Conservation (phyloP, 2,329 filamentous ascomycete genomes). For the Periconia sp. region DNA sequence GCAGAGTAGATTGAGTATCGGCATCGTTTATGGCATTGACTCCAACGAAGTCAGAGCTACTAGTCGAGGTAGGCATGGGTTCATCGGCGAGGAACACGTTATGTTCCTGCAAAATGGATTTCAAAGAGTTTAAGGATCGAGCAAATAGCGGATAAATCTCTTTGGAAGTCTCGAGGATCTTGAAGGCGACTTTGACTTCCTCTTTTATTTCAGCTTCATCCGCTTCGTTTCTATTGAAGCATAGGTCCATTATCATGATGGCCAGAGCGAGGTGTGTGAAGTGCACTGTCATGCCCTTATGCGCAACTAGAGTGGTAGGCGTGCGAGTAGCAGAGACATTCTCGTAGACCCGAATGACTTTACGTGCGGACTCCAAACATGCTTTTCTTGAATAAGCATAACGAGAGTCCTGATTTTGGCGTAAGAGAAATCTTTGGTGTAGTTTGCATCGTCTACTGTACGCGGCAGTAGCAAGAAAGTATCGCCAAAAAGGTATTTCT, state of each 20-base stretch:
- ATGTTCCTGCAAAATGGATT: conserved; percentile 1
- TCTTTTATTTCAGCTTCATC: conserved; percentile 2
- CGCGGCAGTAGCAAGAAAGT: neutral
- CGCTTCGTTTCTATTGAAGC: conserved; percentile 2
- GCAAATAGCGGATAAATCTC: conserved; percentile 1
- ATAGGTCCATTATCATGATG: conserved; percentile 9
- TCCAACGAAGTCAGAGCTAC: neutral
- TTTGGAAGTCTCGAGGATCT: conserved; percentile 2
- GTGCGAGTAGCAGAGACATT: neutral
- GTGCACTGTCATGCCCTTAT: conserved; percentile 10
- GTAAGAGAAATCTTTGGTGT: conserved; percentile 9
- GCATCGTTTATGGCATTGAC: neutral
- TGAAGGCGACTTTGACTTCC: conserved; percentile 3
- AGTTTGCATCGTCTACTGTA: conserved; percentile 9
- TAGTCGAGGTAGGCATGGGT: too few relatives aligned
- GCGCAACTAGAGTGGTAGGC: conserved; percentile 2
- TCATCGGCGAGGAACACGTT: conserved; percentile 3
- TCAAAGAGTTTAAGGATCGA: conserved; percentile 2
- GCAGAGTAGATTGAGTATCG: neutral
- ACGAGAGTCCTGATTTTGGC: conserved; percentile 4
- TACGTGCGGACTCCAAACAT: conserved; percentile 8
- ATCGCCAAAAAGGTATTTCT: conserved; percentile 5
- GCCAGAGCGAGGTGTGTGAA: conserved; percentile 9
- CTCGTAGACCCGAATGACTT: conserved; percentile 3
- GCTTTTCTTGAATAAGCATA: conserved; percentile 9